Percentiles rank a stretch among this genome's conserved stretches.
Conservation (phyloP, 495 filamentous ascomycete genomes). For the Cryomyces minteri region DNA sequence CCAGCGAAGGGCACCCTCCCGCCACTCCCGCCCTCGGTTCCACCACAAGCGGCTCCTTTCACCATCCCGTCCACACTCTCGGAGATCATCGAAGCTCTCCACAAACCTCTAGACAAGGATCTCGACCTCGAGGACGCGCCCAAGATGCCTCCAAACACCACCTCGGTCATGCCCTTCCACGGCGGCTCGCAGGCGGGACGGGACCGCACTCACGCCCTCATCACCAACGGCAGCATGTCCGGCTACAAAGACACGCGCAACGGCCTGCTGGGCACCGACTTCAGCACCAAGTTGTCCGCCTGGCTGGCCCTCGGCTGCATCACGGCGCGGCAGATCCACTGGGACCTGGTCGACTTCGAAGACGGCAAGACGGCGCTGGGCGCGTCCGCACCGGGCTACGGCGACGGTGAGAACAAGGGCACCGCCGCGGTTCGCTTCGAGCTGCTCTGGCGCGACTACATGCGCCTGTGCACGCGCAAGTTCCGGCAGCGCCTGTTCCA, state of each 20-base stretch:
- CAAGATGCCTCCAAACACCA: slow-evolving; percentile 24
- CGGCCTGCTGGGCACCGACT: slow-evolving; percentile 44
- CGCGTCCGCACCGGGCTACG: slow-evolving; percentile 29
- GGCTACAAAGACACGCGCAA: slow-evolving; percentile 50
- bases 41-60: slow-evolving; percentile 39
- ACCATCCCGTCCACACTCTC: slow-evolving; percentile 32
- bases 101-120: slow-evolving; percentile 29
- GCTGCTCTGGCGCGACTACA: slow-evolving; percentile 60
- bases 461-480: slow-evolving; percentile 48
- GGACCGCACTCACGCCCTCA: slow-evolving; percentile 33
- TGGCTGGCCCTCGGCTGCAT: slow-evolving; percentile 51
- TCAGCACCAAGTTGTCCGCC: slow-evolving; percentile 50
- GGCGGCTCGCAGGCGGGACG: slow-evolving; percentile 43
- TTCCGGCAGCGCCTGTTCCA: slow-evolving; percentile 40
- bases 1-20: slow-evolving; percentile 27
- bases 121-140: slow-evolving; percentile 23
- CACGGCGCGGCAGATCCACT: slow-evolving; percentile 47
- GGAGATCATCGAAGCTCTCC: slow-evolving; percentile 29
- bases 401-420: slow-evolving; percentile 48
- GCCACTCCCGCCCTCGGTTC: slow-evolving; percentile 31
- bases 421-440: slow-evolving; percentile 48
- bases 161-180: slow-evolving; percentile 41
- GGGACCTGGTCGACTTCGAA: slow-evolving; percentile 41
- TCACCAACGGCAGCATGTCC: slow-evolving; percentile 34
- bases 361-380: slow-evolving; percentile 23